Conservation (phyloP, 768 basidiomycete species). For the Naganishia onofrii region DNA sequence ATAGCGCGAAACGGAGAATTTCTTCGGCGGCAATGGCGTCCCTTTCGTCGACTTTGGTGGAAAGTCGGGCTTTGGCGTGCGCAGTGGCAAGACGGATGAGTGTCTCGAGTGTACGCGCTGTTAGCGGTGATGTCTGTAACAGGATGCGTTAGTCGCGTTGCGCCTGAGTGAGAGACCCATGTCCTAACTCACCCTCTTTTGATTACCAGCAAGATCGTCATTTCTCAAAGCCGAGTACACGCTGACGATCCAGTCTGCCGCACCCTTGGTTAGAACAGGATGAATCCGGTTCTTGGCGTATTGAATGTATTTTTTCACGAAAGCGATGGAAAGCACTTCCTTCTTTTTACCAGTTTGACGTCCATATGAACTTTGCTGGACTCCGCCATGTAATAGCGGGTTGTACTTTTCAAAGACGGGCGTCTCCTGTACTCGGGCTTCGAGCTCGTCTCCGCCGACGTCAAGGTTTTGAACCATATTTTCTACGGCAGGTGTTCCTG, state of each 20-base stretch:
- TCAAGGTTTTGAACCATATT: constrained; percentile 81
- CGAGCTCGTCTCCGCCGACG: constrained; percentile 68
- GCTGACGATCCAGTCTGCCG: constrained; percentile 87
- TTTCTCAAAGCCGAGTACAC: constrained; percentile 89
- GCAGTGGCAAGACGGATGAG: constrained; percentile 96
- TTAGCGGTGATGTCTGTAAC: constrained; percentile 85
- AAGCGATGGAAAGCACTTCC: constrained; percentile 86
- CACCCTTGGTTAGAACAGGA: constrained; percentile 84
- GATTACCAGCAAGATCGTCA: constrained; percentile 83
- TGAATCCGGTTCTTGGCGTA: constrained; percentile 86
- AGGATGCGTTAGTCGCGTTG: constrained; percentile 6
- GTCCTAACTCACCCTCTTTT: constrained; percentile 65
- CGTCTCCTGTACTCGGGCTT: constrained; percentile 61
- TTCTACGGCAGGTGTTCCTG: constrained; percentile 72
- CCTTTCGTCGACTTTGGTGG: constrained; percentile 72
- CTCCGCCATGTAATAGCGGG: constrained; percentile 84
- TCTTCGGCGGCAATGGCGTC: constrained; percentile 90
- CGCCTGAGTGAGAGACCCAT: background rate
- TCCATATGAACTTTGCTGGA: constrained; percentile 58
- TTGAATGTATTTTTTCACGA: constrained; percentile 98
- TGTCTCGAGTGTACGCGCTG: constrained; percentile 96
- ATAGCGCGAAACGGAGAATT: constrained; percentile 94
- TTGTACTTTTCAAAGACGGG: constrained; percentile 95
- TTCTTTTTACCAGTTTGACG: constrained; percentile 61
- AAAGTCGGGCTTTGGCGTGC: constrained; percentile 92